These are phyloP conservation scores for Puccinia polysora DNA, from an alignment of 1,284 basidiomycete genomes.

Conservation along the genomic window DNA sequence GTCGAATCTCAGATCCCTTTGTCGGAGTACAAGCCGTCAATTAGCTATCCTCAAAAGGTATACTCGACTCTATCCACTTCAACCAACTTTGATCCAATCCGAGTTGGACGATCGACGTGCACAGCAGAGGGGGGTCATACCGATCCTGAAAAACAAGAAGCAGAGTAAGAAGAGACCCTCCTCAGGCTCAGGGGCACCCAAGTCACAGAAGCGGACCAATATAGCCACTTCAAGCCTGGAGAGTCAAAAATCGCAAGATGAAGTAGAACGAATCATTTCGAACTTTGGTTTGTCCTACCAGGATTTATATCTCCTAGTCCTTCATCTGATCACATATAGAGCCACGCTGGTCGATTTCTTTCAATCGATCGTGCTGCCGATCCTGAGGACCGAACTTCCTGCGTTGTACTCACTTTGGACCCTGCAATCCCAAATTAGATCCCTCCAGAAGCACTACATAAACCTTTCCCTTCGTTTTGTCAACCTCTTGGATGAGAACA, in stretches of 20 bases:
- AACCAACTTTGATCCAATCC: not conserved
- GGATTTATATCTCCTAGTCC: conserved; percentile 19
- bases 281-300: not conserved
- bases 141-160: conserved; percentile 1
- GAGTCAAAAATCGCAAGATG: not conserved
- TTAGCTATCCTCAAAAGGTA: conserved; percentile 13
- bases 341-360: conserved; percentile 27
- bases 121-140: not conserved
- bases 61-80: not conserved
- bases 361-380: conserved; percentile 14
- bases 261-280: not conserved
- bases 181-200: not conserved
- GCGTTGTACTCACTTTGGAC: conserved; percentile 23
- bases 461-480: conserved; percentile 16
- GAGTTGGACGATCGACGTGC: conserved; percentile 6
- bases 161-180: not conserved
- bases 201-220: not conserved
- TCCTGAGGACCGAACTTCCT: conserved; percentile 19
- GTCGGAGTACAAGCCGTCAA: conserved; percentile 10
- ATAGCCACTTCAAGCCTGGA: too few species aligned
- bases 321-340: conserved; percentile 9
- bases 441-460: not conserved
- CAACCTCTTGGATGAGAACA: not conserved
- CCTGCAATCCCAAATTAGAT: conserved; percentile 16
- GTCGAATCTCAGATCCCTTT: not conserved